A percentile compares a stretch with the other conserved stretches of the same genome.
Conservation (phyloP, 2,329 filamentous ascomycete genomes). For the Arthrobotrys musiformis region DNA sequence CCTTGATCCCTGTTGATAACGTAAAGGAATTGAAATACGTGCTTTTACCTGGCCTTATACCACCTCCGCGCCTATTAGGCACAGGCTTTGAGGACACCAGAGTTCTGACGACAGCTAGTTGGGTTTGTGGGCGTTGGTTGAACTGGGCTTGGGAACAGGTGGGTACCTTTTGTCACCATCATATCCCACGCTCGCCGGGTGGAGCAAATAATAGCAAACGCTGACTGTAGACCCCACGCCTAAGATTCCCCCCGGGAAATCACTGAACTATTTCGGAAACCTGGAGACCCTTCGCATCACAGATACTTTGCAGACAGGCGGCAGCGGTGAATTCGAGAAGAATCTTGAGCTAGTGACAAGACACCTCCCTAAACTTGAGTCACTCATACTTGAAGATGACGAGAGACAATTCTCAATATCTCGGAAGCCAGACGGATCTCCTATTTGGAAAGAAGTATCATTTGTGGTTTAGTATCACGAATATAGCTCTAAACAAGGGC, state of each 20-base stretch:
- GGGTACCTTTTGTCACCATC: neutral
- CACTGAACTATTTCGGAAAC: neutral
- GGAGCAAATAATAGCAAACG: neutral
- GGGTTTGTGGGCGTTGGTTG: constrained; percentile 16
- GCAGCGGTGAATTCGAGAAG: neutral
- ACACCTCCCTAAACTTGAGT: constrained; percentile 22
- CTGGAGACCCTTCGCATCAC: constrained; percentile 13
- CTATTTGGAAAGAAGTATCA: neutral
- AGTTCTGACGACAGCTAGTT: neutral
- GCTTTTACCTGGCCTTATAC: neutral
- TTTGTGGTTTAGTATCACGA: neutral
- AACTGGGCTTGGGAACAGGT: neutral
- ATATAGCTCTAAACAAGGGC: neutral
- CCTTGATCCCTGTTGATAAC: neutral
- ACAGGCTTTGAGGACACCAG: constrained; percentile 11
- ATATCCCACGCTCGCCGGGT: neutral
- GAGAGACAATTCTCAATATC: constrained; percentile 26
- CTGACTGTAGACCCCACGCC: neutral
- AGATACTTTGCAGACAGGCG: neutral
- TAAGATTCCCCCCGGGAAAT: neutral
- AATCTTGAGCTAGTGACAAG: neutral
- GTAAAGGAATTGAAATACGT: constrained; percentile 21
- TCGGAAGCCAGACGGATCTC: neutral
- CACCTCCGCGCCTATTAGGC: constrained; percentile 4
- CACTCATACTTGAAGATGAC: constrained; percentile 16